phyloP scores from a whole-genome alignment of 768 basidiomycete genomes.

The Trametes villosa region DNA sequence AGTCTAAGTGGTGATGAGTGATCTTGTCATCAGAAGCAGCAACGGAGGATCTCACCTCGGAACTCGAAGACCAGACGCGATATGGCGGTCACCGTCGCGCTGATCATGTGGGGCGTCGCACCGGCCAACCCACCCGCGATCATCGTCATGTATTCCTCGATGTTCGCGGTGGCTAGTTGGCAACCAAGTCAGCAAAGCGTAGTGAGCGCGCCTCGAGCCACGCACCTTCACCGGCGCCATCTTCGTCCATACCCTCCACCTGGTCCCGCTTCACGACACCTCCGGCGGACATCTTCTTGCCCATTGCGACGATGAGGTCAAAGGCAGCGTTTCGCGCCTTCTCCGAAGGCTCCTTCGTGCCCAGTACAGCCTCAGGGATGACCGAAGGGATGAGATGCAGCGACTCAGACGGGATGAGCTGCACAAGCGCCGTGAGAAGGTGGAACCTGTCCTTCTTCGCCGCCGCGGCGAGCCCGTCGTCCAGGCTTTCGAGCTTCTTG shows the following conservation, averaged over 20 bases:
- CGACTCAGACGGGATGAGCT: slow-evolving; percentile 65
- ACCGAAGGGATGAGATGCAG: slow-evolving; percentile 87
- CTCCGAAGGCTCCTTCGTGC: slow-evolving; percentile 96
- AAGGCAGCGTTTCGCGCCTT: slow-evolving; percentile 89
- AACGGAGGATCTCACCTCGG: slow-evolving; percentile 60
- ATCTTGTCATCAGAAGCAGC: not conserved
- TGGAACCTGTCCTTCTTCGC: slow-evolving; percentile 94
- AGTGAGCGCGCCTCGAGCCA: not conserved
- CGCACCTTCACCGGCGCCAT: slow-evolving; percentile 52
- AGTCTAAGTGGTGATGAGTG: slow-evolving; percentile 48
- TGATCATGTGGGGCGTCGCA: slow-evolving; percentile 96
- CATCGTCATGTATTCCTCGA: slow-evolving; percentile 97
- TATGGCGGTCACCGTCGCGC: slow-evolving; percentile 92
- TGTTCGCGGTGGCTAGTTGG: slow-evolving; percentile 61
- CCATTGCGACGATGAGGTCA: slow-evolving; percentile 90
- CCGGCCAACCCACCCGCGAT: slow-evolving; percentile 93
- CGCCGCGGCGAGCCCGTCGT: slow-evolving; percentile 71
- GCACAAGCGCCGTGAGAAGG: slow-evolving; percentile 71
- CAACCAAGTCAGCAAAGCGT: not conserved
- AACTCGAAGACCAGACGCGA: slow-evolving; percentile 96
- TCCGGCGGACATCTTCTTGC: slow-evolving; percentile 85
- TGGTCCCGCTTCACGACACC: slow-evolving; percentile 79
- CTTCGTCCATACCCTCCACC: slow-evolving; percentile 85
- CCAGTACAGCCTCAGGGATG: slow-evolving; percentile 92
- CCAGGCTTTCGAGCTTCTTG: slow-evolving; percentile 64